These are phyloP conservation scores for Coffea canephora DNA, from an alignment of 257 asterid species.

Conservation along the genomic window DNA sequence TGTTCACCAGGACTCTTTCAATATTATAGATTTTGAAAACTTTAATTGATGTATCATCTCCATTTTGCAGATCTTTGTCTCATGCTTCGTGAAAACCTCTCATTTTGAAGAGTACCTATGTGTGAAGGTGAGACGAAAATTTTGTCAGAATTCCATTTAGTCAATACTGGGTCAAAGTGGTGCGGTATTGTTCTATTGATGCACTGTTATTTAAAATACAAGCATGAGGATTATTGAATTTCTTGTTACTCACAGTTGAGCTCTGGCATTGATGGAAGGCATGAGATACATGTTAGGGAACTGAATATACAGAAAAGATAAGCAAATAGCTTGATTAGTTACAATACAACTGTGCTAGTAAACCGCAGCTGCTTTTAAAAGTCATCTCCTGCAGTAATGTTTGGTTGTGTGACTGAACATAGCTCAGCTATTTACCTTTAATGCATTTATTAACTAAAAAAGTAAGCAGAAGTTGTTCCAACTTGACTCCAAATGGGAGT, in stretches of 20 bases:
- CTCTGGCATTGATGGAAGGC: background rate
- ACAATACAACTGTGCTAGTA: background rate
- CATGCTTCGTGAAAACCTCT: slow-evolving; percentile 99
- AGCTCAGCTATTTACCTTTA: background rate
- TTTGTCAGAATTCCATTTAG: background rate
- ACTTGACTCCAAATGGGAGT: background rate
- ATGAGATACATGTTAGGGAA: background rate
- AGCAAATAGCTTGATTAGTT: background rate
- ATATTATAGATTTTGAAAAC: background rate
- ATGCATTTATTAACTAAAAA: background rate
- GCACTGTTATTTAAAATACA: background rate
- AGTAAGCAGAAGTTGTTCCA: background rate
- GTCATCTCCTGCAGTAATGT: background rate
- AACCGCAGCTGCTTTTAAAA: background rate
- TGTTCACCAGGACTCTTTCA: background rate
- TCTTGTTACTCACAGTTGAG: background rate
- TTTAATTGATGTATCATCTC: background rate
- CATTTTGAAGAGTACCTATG: slow-evolving; percentile 92
- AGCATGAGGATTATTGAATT: background rate
- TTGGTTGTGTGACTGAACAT: background rate
- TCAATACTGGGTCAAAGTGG: background rate
- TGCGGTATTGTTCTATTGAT: background rate
- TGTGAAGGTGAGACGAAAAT: slow-evolving; percentile 73
- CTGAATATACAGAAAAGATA: background rate
- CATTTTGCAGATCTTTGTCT: slow-evolving; percentile 66